Conservation (phyloP, 2,329 filamentous ascomycete genomes). For the Arthrobotrys sinensis region DNA sequence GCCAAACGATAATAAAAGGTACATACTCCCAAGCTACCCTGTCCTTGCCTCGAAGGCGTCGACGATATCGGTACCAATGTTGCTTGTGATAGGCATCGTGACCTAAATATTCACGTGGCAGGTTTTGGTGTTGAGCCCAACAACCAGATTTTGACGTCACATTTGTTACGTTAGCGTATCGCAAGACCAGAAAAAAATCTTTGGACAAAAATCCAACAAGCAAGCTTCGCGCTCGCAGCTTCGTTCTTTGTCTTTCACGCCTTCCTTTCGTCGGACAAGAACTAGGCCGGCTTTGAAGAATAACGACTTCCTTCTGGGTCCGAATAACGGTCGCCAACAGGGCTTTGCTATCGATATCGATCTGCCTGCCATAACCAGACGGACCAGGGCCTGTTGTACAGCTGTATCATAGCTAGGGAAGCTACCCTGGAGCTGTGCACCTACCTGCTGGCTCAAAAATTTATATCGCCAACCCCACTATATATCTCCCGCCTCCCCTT, state of each 20-base stretch:
- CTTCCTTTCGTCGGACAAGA: slow-evolving; percentile 3
- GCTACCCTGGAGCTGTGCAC: slow-evolving; percentile 41
- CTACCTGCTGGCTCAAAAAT: slow-evolving; percentile 24
- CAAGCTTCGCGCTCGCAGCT: slow-evolving; percentile 11
- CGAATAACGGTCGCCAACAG: slow-evolving; percentile 15
- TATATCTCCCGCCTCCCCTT: slow-evolving; percentile 6
- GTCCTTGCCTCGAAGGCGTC: not conserved
- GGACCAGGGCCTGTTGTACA: slow-evolving; percentile 3
- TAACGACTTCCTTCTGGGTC: not conserved
- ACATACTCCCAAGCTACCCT: not conserved
- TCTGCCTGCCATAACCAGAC: slow-evolving; percentile 16
- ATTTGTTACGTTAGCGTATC: not conserved
- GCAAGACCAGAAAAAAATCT: slow-evolving; percentile 13
- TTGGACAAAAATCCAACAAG: slow-evolving; percentile 5
- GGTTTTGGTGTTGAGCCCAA: slow-evolving; percentile 22
- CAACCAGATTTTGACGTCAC: slow-evolving; percentile 48
- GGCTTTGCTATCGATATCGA: slow-evolving; percentile 20
- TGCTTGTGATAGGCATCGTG: slow-evolving; percentile 33
- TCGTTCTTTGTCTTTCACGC: slow-evolving; percentile 11
- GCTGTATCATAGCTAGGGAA: slow-evolving; percentile 27
- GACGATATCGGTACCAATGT: not conserved
- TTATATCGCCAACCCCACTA: slow-evolving; percentile 39
- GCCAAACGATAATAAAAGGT: slow-evolving; percentile 14
- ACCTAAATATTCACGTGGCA: slow-evolving; percentile 46
- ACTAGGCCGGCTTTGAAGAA: slow-evolving; percentile 5